Conservation (phyloP, 352 stramenopile genomes). For the Blastocystis sp. region DNA sequence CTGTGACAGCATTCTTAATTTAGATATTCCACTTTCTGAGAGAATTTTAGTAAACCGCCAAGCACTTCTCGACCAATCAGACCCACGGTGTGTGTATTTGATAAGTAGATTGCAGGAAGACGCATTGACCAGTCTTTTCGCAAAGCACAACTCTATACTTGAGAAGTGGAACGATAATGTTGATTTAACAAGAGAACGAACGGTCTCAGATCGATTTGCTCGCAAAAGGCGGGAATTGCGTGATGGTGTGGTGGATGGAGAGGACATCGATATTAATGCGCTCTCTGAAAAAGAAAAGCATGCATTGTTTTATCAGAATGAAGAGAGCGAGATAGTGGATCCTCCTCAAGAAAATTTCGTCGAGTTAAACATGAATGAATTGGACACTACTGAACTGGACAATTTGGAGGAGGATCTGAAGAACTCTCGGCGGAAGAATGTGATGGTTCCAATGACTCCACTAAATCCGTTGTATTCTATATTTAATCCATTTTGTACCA, state of each 20-base stretch:
- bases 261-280: background rate
- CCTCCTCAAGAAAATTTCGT: background rate
- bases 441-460: background rate
- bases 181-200: background rate
- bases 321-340: background rate
- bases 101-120: background rate
- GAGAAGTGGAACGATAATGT: background rate
- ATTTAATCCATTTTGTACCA: background rate
- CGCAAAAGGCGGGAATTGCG: background rate
- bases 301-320: constrained; percentile 40
- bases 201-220: background rate
- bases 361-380: background rate
- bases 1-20: background rate
- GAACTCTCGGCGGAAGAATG: background rate
- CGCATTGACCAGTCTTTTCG: background rate
- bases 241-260: background rate
- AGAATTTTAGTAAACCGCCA: background rate
- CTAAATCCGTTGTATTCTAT: background rate
- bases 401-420: background rate
- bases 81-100: background rate
- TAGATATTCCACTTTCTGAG: constrained; percentile 29
- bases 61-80: background rate
- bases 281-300: background rate
- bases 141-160: background rate
- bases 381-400: background rate